A percentile compares a stretch with the other conserved stretches of the same genome.
Evolutionary conservation across 805 yeast genomes (phyloP).

Genomic region (Pichia gijzeniarum): DNA sequence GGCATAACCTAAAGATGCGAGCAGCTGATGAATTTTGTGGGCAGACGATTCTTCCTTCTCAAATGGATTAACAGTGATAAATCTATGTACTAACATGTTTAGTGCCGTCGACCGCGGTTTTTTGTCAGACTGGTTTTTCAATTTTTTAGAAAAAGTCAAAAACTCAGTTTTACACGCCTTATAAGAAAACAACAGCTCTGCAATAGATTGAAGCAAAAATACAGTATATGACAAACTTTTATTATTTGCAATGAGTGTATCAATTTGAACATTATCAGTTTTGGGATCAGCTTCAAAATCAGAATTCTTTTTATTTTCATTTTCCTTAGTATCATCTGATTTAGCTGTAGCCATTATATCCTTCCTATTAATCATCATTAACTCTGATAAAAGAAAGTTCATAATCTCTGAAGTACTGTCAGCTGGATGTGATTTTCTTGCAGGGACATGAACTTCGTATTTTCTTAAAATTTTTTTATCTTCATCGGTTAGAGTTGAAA

Average conservation of each 20-base stretch:
- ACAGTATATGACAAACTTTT: conserved; percentile 57
- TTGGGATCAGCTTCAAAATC: conserved; percentile 13
- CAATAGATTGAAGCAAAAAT: conserved; percentile 58
- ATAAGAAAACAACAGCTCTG: conserved; percentile 73
- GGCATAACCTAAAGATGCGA: conserved; percentile 57
- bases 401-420: conserved; percentile 47
- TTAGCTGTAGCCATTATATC: conserved; percentile 21
- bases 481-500: conserved; percentile 20
- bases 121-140: conserved; percentile 29
- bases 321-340: conserved; percentile 15
- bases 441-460: conserved; percentile 8
- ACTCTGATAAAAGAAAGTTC: conserved; percentile 54
- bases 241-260: conserved; percentile 35
- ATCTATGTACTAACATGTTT: conserved; percentile 69
- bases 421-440: conserved; percentile 15
- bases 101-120: conserved; percentile 75
- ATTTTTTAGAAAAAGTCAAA: conserved; percentile 64
- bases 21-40: conserved; percentile 44
- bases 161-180: conserved; percentile 78
- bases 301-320: conserved; percentile 12
- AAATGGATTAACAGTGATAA: conserved; percentile 50
- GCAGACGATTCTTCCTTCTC: conserved; percentile 31
- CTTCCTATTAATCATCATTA: conserved; percentile 39
- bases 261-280: conserved; percentile 12
- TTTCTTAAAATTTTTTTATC: conserved; percentile 15